Base-by-base conservation (phyloP, 805 yeast species). In the Geotrichum ghanense region DNA sequence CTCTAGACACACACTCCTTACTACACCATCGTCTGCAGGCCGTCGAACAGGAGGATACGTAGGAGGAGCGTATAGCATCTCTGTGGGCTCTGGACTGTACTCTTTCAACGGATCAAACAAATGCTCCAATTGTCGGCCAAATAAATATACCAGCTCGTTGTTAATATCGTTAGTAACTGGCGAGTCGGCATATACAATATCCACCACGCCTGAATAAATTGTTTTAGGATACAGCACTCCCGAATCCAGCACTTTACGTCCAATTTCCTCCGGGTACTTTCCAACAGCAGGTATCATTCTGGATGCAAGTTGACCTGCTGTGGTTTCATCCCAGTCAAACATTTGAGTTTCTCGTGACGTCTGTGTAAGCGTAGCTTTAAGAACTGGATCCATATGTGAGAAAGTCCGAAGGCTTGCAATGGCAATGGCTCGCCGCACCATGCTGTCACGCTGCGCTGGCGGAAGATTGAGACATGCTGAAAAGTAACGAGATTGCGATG, bases 71-170 rank as follows among this genome's bases (percentile, higher is more conserved):
- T 90, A 89, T 1, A 75, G 70, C 48, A 74, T 70, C 50, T 83
- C 90, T 34, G 95, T 77, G 24, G 81, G 78, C 62, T 90, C 96
- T 0, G 97, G 97, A 0, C 94, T 84, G 60, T 90, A 90, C 62
- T 89, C 97, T 3, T 85, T 73, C 46, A 88, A 65, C 0, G 97
- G 95, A 57, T 90, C 94, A 62, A 90, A 90, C 34, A 90, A 64
- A 54, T 83, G 90, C 52, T 89, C 96, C 39, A 86, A 65, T 61
- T 89, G 97, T 39, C 80, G 81, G 1, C 97, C 97, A 3, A 90
- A 64, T 27, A 82, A 61, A 50, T 73, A 81, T 0, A 88, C 96
- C 19, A 90, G 61, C 48, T 72, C 76, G 57, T 89, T 88, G 62
- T 89, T 90, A 14, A 73, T 67, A 42, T 83, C 85, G 21, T 77